phyloP scores from a whole-genome alignment of 1,284 basidiomycete genomes.

The Vanrija sp. region DNA sequence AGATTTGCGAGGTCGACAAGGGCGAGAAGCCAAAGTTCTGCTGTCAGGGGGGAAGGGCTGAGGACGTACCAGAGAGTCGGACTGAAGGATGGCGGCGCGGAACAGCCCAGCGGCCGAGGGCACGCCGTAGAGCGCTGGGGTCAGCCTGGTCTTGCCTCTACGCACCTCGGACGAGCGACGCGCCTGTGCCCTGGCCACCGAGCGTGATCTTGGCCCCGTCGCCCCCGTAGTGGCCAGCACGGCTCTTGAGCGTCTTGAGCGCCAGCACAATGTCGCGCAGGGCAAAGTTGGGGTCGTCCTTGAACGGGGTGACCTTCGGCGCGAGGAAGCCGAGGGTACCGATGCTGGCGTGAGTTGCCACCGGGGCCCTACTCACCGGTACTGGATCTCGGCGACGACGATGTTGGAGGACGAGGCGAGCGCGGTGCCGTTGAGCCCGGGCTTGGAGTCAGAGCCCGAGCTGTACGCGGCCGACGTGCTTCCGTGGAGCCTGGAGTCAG shows the following conservation, averaged over 20 bases:
- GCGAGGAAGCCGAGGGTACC: conserved; percentile 70
- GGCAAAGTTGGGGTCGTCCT: conserved; percentile 64
- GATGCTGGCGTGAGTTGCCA: conserved; percentile 52
- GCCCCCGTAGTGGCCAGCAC: conserved; percentile 67
- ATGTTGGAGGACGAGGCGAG: conserved; percentile 65
- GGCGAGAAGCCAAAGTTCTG: background rate
- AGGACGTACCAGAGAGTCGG: conserved; percentile 73
- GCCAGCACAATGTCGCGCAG: conserved; percentile 67
- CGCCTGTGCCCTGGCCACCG: conserved; percentile 84
- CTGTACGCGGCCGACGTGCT: conserved; percentile 81
- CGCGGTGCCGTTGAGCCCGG: conserved; percentile 72
- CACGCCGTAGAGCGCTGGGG: conserved; percentile 59
- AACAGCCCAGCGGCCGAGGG: conserved; percentile 66
- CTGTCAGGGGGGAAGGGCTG: background rate
- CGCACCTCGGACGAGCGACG: conserved; percentile 64
- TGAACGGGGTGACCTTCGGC: conserved; percentile 19
- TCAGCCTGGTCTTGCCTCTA: background rate
- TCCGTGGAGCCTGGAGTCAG: conserved; percentile 67
- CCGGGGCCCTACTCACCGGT: conserved; percentile 16
- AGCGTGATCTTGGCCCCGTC: conserved; percentile 63
- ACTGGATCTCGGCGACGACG: conserved; percentile 74
- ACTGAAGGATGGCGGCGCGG: conserved; percentile 70
- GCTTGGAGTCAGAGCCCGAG: conserved; percentile 61
- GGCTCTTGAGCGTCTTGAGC: conserved; percentile 60
- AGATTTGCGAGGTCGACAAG: too few species aligned